phyloP scores from a whole-genome alignment of 345 rosid genomes.

The Brassica incana region DNA sequence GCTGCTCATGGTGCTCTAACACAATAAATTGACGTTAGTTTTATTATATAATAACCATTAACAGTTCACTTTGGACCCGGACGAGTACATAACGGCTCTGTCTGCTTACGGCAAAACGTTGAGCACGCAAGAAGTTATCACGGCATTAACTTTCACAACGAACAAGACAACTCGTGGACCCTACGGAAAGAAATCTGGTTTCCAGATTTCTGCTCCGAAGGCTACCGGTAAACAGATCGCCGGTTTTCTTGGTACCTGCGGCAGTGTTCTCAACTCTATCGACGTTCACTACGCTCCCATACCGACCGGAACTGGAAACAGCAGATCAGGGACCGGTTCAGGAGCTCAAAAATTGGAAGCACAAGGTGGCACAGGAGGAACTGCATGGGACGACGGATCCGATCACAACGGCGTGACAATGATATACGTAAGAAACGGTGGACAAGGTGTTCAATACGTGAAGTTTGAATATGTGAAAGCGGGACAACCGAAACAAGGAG shows the following conservation, averaged over 20 bases:
- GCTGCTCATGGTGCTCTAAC: neutral
- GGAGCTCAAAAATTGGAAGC: neutral
- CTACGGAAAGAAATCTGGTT: constrained; percentile 28
- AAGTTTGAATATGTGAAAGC: constrained; percentile 27
- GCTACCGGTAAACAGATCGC: constrained; percentile 32
- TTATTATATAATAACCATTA: neutral
- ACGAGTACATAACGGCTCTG: constrained; percentile 37
- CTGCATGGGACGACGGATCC: constrained; percentile 34
- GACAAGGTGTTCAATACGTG: neutral
- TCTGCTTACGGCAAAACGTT: constrained; percentile 13
- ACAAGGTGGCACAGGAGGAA: constrained; percentile 2
- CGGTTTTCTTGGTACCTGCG: constrained; percentile 27
- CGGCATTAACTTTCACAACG: constrained; percentile 26
- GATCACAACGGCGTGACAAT: constrained; percentile 29
- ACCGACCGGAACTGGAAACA: constrained; percentile 7
- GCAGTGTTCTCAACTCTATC: constrained; percentile 30
- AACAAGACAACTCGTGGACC: constrained; percentile 37
- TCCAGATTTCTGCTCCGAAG: constrained; percentile 22
- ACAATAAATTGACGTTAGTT: neutral
- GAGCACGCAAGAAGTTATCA: constrained; percentile 17
- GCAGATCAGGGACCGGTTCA: neutral
- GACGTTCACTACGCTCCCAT: constrained; percentile 34
- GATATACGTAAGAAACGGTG: constrained; percentile 1
- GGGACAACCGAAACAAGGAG: constrained; percentile 10
- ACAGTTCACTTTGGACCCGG: constrained; percentile 32